Evolutionary conservation across 108 stramenopile species (phyloP), one percentile per base, ranked within the genome.

Genomic region (Cyclostephanos tholiformis): DNA sequence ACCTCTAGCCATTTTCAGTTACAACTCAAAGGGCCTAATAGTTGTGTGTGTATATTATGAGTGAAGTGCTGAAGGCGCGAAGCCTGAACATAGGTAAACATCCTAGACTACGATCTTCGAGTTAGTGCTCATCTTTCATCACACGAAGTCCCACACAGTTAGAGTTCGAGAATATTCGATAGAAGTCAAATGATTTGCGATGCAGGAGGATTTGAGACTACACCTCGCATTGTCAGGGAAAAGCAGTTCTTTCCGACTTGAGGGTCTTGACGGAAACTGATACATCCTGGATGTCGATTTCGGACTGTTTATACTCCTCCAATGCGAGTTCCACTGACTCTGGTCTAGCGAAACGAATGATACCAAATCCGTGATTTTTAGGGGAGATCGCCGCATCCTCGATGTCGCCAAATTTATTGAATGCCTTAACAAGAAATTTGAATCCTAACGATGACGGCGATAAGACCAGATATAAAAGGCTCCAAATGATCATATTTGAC

Each of bases 241-340:
- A 46, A 3, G 44, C 9, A 1, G 41, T 46, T 1, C 68, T 56
- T 20, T 85, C 86, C 11, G 88, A 76, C 66, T 83, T 85, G 12
- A 95, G 69, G 7, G 85, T 74, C 39, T 80, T 89, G n/a, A 95
- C 67, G 20, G 83, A 87, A 4, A 95, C 87, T 10, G 87, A 84
- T n/a, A 95, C 94, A 75, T 95, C 91, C 71, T 95, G 90, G 32
- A 95, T 83, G 32, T 89, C 90, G 64, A 95, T 92, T 70, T 95
- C 94, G 29, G 58, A 84, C 22, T 56, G 67, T 46, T 85, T 77
- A 72, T 78, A 91, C 30, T 66, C 72, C 11, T 80, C 67, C 75
- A 92, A 77, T 12, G 88, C 89, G 10, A 71, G 76, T 23, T 87
- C 73, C 14, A 86, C 94, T 16, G 94, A 88, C 29, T 90, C 72